phyloP scores from a whole-genome alignment of 176 grass and related monocot genomes.

The Pontederia crassipes region DNA sequence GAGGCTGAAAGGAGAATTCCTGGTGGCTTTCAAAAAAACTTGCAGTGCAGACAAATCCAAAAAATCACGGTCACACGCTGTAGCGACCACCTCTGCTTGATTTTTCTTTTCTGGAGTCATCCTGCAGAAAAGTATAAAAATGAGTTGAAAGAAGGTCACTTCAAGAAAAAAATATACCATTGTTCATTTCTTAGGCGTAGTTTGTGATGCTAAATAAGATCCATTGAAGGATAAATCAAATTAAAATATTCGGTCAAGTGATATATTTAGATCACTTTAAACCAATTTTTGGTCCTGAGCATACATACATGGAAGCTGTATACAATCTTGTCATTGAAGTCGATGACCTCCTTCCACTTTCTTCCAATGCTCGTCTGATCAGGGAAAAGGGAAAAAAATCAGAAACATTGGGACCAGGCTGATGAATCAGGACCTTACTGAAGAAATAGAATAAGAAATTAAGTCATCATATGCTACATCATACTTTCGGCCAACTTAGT shows the following conservation, averaged over 20 bases:
- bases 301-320: slow-evolving; percentile 92
- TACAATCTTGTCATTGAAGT: slow-evolving; percentile 84
- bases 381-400: slow-evolving; percentile 1
- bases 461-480: too few relatives aligned
- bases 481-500: too few relatives aligned
- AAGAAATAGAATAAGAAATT: too few relatives aligned
- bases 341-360: slow-evolving; percentile 97
- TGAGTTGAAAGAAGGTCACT: background rate
- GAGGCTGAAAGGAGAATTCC: too few relatives aligned
- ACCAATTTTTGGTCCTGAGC: background rate
- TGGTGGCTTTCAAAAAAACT: too few relatives aligned
- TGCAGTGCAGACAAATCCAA: too few relatives aligned
- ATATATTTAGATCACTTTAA: background rate
- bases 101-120: slow-evolving; percentile 79
- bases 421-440: background rate
- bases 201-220: background rate
- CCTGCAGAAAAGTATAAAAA: slow-evolving; percentile 32
- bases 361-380: slow-evolving; percentile 88
- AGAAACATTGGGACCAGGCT: background rate
- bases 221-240: background rate
- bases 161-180: background rate
- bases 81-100: slow-evolving; percentile 80
- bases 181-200: too few relatives aligned
- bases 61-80: slow-evolving; percentile 34
- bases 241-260: background rate